Conservation (phyloP, 192 early-diverging fungal genomes). For the Linnemannia schmuckeri region DNA sequence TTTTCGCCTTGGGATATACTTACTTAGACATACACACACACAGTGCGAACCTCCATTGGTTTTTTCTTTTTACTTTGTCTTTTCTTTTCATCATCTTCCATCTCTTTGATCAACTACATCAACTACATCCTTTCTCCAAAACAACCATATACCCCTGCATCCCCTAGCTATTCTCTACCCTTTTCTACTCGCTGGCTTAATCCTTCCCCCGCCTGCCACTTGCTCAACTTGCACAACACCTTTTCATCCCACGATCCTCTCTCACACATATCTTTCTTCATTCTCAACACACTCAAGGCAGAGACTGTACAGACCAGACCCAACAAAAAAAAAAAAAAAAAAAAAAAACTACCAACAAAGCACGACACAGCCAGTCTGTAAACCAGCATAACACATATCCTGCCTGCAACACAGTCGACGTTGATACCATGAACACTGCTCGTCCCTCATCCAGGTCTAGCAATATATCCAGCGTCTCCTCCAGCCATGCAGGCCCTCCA, state of each 20-base stretch:
- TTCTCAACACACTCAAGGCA: not conserved
- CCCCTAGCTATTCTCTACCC: not conserved
- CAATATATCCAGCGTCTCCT: slow-evolving; percentile 6
- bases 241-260: not conserved
- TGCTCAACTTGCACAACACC: not conserved
- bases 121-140: not conserved
- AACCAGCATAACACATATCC: not conserved
- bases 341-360: not conserved
- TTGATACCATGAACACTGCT: slow-evolving; percentile 27
- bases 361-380: not conserved
- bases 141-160: not conserved
- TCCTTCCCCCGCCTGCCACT: not conserved
- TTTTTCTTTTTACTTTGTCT: not conserved
- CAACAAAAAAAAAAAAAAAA: not conserved
- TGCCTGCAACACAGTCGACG: not conserved
- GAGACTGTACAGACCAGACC: not conserved
- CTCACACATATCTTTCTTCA: not conserved
- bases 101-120: not conserved
- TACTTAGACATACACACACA: not conserved
- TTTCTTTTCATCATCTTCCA: not conserved
- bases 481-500: slow-evolving; percentile 11
- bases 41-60: not conserved
- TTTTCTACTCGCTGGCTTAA: not conserved
- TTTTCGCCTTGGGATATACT: not conserved
- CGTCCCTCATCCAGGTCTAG: slow-evolving; percentile 23